These are phyloP conservation scores for Panicum hallii DNA, from an alignment of 202 grass and related monocot species.

Conservation along the genomic window DNA sequence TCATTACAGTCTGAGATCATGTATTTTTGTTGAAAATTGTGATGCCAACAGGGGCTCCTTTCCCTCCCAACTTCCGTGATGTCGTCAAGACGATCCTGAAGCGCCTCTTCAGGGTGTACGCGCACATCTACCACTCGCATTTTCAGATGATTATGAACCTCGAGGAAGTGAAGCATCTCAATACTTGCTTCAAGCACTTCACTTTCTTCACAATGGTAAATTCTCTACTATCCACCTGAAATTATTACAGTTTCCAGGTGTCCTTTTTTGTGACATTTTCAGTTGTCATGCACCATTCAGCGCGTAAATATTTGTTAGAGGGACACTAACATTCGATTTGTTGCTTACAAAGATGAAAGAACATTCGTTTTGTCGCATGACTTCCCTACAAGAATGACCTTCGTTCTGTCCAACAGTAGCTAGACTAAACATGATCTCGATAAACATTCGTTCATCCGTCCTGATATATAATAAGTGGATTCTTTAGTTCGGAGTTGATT, in stretches of 20 bases:
- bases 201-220: conserved; percentile 74
- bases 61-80: conserved; percentile 81
- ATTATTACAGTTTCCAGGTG: background rate
- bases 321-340: background rate
- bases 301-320: conserved; percentile 19
- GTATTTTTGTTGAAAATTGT: conserved; percentile 3
- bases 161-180: conserved; percentile 85
- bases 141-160: conserved; percentile 84
- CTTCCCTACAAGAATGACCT: background rate
- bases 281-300: conserved; percentile 38
- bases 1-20: background rate
- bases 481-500: background rate
- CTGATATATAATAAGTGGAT: background rate
- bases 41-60: conserved; percentile 59
- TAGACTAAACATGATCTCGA: background rate
- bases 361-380: background rate
- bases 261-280: background rate
- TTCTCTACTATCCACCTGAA: background rate
- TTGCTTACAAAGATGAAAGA: background rate
- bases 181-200: conserved; percentile 99
- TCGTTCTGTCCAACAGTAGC: background rate
- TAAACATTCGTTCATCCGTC: background rate
- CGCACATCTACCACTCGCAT: conserved; percentile 93
- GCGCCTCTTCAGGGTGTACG: conserved; percentile 90
- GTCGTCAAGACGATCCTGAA: conserved; percentile 86